Conservation (phyloP, 2,329 filamentous ascomycete species). For the Boeremia exigua region DNA sequence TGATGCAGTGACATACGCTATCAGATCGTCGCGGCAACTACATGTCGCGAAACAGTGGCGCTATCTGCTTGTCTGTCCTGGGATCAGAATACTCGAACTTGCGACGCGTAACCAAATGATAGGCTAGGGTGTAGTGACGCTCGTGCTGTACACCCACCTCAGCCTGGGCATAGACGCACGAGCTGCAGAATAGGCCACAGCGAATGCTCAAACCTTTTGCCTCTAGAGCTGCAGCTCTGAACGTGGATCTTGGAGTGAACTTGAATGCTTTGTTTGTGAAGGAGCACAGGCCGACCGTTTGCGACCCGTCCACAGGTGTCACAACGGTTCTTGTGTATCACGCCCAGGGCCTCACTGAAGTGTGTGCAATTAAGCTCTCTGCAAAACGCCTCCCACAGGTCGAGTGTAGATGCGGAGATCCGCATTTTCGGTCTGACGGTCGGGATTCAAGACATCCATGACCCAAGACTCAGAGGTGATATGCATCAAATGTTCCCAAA, state of each 20-base stretch:
- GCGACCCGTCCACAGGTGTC: slow-evolving; percentile 35
- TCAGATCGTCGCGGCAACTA: slow-evolving; percentile 37
- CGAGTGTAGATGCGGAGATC: neutral
- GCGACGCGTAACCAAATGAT: slow-evolving; percentile 29
- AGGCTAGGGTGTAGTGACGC: slow-evolving; percentile 35
- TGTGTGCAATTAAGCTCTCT: slow-evolving; percentile 27
- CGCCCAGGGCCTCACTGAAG: slow-evolving; percentile 31
- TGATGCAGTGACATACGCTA: slow-evolving; percentile 22
- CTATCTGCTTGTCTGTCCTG: slow-evolving; percentile 33
- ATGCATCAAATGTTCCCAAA: neutral
- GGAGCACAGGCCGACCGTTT: slow-evolving; percentile 47
- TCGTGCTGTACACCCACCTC: slow-evolving; percentile 34
- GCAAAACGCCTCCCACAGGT: slow-evolving; percentile 20
- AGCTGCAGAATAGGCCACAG: slow-evolving; percentile 5
- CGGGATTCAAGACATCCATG: neutral
- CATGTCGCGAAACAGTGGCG: slow-evolving; percentile 47
- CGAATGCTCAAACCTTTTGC: slow-evolving; percentile 25
- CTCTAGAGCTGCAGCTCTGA: neutral
- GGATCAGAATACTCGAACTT: slow-evolving; percentile 26
- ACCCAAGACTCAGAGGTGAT: neutral
- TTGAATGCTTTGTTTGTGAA: slow-evolving; percentile 30
- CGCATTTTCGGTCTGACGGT: neutral
- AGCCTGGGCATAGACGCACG: slow-evolving; percentile 27
- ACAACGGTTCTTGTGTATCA: slow-evolving; percentile 36
- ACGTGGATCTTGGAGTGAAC: neutral